These are phyloP conservation scores for Vitis vinifera DNA, from an alignment of 164 flowering plant genomes.

Conservation along the genomic window DNA sequence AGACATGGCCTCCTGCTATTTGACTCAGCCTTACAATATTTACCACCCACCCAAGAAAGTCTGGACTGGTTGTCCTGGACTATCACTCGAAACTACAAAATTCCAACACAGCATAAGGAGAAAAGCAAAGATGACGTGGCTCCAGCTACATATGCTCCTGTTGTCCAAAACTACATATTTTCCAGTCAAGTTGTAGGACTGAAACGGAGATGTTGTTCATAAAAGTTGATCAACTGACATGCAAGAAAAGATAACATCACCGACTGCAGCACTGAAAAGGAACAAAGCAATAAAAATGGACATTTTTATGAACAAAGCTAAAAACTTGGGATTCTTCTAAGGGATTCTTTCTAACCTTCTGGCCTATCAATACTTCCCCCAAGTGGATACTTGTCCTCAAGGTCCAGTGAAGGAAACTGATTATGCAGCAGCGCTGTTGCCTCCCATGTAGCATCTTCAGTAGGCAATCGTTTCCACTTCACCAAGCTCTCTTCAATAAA, in stretches of 20 bases:
- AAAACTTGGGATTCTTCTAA: too few relatives aligned
- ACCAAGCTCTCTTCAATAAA: too few relatives aligned
- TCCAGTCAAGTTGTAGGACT: slow-evolving; percentile 34
- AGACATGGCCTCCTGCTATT: neutral
- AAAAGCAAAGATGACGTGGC: neutral
- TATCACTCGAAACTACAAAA: slow-evolving; percentile 16
- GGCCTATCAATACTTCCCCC: too few relatives aligned
- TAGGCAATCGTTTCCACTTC: too few relatives aligned
- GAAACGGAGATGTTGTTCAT: slow-evolving; percentile 83
- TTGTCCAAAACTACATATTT: neutral
- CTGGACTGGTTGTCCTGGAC: slow-evolving; percentile 3
- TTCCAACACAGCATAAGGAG: slow-evolving; percentile 7
- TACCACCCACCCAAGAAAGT: neutral
- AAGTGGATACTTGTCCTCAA: too few relatives aligned
- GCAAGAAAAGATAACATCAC: neutral
- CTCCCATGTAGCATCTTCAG: too few relatives aligned
- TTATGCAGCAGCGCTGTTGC: too few relatives aligned
- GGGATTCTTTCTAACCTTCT: too few relatives aligned
- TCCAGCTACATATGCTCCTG: neutral
- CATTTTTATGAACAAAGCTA: too few relatives aligned
- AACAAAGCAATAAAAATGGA: neutral
- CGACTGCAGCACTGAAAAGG: neutral
- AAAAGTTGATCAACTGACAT: slow-evolving; percentile 74
- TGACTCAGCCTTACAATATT: neutral
- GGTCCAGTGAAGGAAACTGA: too few relatives aligned